phyloP scores from a whole-genome alignment of 2,329 filamentous ascomycete species.

The Dendrostoma leiphaemia region DNA sequence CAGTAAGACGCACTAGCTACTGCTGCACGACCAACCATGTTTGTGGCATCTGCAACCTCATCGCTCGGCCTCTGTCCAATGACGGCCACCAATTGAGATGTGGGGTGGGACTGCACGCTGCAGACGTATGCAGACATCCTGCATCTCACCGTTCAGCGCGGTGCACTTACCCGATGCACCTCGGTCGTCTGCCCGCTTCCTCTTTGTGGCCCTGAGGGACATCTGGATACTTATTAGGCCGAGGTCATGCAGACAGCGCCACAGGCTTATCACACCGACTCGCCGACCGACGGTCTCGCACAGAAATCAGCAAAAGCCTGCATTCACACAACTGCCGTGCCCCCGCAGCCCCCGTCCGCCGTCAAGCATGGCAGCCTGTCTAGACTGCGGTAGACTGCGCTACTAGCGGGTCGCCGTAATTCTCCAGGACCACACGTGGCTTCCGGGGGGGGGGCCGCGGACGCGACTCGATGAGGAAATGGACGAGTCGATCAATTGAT shows the following conservation, averaged over 20 bases:
- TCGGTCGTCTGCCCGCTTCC: too few relatives aligned
- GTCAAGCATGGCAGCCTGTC: too few relatives aligned
- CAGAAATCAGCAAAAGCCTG: too few relatives aligned
- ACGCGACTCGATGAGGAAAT: background rate
- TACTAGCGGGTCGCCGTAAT: background rate
- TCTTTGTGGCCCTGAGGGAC: too few relatives aligned
- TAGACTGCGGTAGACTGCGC: background rate
- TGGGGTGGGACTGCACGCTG: background rate
- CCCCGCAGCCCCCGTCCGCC: background rate
- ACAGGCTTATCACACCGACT: too few relatives aligned
- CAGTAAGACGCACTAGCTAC: background rate
- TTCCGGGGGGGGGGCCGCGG: background rate
- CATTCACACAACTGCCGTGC: too few relatives aligned
- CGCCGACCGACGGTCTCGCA: too few relatives aligned
- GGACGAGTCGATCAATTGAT: background rate
- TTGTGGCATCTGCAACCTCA: background rate
- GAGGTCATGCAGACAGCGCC: too few relatives aligned
- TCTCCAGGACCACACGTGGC: constrained; percentile 3
- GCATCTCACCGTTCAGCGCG: background rate
- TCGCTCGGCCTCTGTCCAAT: background rate
- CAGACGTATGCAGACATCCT: background rate
- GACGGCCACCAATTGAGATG: background rate
- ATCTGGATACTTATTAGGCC: too few relatives aligned
- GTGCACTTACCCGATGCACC: background rate
- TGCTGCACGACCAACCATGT: background rate